phyloP scores from a whole-genome alignment of 768 basidiomycete genomes.

The Tulasnella sp. region DNA sequence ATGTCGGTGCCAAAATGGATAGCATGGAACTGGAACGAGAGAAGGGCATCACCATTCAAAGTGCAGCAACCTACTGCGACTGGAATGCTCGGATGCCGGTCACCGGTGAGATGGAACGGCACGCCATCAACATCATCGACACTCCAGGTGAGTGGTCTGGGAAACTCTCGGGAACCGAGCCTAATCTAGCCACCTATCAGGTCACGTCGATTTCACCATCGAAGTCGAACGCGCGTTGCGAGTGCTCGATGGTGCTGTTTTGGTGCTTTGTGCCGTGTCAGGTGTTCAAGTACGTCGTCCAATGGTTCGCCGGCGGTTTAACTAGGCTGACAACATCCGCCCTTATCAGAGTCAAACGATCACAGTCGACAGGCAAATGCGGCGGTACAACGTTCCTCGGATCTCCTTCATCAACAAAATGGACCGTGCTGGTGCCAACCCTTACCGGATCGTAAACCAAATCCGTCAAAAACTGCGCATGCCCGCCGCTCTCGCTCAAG shows the following conservation, averaged over 20 bases:
- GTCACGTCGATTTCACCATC: conserved; percentile 99
- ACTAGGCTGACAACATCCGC: background rate
- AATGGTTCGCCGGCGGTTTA: background rate
- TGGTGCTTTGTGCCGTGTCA: conserved; percentile 95
- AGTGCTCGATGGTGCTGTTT: conserved; percentile 91
- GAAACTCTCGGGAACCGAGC: conserved; percentile 7
- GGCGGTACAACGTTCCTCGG: conserved; percentile 90
- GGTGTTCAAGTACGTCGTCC: conserved; percentile 75
- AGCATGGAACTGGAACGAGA: conserved; percentile 98
- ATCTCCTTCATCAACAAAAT: conserved; percentile 98
- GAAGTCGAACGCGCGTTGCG: conserved; percentile 96
- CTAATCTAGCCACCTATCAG: conserved; percentile 39
- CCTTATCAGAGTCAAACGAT: conserved; percentile 86
- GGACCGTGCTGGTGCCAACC: conserved; percentile 98
- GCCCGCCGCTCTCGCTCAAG: conserved; percentile 89
- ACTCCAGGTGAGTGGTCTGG: conserved; percentile 66
- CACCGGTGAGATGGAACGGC: conserved; percentile 67
- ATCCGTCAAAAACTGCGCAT: conserved; percentile 89
- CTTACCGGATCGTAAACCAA: conserved; percentile 90
- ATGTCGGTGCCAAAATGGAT: conserved; percentile 99
- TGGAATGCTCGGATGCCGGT: conserved; percentile 72
- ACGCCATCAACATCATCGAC: conserved; percentile 96
- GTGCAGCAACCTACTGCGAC: conserved; percentile 96
- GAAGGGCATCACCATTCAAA: conserved; percentile 99
- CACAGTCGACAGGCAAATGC: conserved; percentile 98